Evolutionary conservation across 2,329 filamentous ascomycete species (phyloP), one percentile per base, ranked within the genome.

Genomic region (Claviceps lovelessii): DNA sequence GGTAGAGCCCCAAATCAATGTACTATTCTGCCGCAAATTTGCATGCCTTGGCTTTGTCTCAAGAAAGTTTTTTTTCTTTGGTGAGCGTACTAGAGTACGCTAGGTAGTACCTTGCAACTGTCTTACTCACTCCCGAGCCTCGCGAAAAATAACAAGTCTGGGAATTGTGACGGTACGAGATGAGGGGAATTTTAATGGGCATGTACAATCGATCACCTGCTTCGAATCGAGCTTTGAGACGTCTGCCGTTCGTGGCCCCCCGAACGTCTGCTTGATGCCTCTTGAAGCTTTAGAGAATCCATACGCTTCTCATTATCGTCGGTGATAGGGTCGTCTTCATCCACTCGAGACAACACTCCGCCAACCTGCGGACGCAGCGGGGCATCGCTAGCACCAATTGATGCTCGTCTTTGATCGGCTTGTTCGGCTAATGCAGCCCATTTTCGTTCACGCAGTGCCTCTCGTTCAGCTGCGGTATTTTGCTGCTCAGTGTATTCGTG

Each of bases 401-500:
- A 63, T 23, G 67, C 65, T 61, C 85, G 84, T 63, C 81, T 79
- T 60, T 83, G 79, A 62, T 86, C 84, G 44, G 90, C 90, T 68
- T 89, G 83, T 61, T 93, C 86, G 51, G 84, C 79, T 46, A 98
- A 78, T 58, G 84, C 83, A 54, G 91, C 89, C 93, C 93, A 98
- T 67, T 91, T 90, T 61, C 84, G 83, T 68, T 94, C 84, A 60
- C 93, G 83, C 59, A 83, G 77, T 60, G 85, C 83, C 70, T 96
- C 86, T 55, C 90, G 83, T 57, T 88, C 81, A n/a, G 87, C 84
- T 4, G 90, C 89, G 59, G 82, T 93, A 71, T 95, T 95, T 71
- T 97, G 91, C 64, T 93, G 86, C 69, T 97, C 91, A 5, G 90
- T 94, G 71, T 98, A 98, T 60, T 97, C 90, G 66, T 96, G 91